Base-by-base conservation (phyloP, 768 basidiomycete genomes). In the Phanerochaete sordida region DNA sequence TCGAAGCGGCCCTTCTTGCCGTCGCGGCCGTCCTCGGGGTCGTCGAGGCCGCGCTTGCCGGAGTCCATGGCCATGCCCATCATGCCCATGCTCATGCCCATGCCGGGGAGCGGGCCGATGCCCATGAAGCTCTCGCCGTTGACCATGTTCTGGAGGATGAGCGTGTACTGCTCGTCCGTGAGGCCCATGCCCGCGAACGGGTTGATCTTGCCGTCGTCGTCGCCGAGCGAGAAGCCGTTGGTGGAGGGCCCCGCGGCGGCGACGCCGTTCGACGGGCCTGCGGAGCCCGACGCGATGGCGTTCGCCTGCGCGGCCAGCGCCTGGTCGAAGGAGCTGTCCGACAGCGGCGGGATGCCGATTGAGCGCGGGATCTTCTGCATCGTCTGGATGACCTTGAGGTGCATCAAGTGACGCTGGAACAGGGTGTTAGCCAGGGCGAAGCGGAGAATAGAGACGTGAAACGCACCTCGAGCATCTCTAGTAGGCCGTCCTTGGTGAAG, bases 401-500 rank as follows among this genome's bases (percentile, higher is more conserved):
- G 92, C 74, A 86, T 86, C 31, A 94, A 77, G 68, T 95, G 92
- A 84, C 92, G 94, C 88, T 90, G 62, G 33, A 47, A 16, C 12
- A 5, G 13, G 24, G 13, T 19, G 6, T 48, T 3, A 21, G 51
- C 33, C 8, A 35, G 31, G 5, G 33, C 3, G 9, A 15, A 15
- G 30, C 19, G 9, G 21, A 16, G 1, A 15, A n/a, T 19, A 24
- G 31, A 52, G 19, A 31, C 30, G 6, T 13, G 33, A 8, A 7
- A 46, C 73, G 43, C 56, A 91, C 91, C 77, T 98, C 96, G 62
- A 98, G 87, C 86, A 98, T 95, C 63, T 89, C 87, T 49, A 95
- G 76, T 30, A 98, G 76, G 16, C 91, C 90, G 69, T 95, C 87
- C 72, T 93, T 93, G n/a, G 92, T 96, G 76, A 98, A 98, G 2